Base-by-base conservation (phyloP, 345 rosid genomes). In the Hibiscus trionum region DNA sequence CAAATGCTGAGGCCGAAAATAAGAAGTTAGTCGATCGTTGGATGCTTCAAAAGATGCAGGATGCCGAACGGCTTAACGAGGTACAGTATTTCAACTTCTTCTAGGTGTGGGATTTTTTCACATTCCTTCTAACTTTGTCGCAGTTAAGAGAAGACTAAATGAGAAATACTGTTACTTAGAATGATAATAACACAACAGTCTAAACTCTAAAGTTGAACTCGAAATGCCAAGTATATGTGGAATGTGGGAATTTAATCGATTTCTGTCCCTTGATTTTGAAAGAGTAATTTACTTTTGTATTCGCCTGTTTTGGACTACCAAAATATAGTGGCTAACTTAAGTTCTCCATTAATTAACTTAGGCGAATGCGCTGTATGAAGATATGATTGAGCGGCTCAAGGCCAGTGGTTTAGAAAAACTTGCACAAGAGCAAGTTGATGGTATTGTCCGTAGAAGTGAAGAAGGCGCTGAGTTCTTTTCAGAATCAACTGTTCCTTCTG, bases 31-130 rank as follows among this genome's bases (percentile, higher is more conserved):
- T 95, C 65, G 98, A 95, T 79, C 91, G 96, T 37, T 95, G 96
- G 99, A 95, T 95, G 98, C 79, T 95, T 77, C 91, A 95, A 77
- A 95, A 95, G 84, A 95, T 95, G 98, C 83, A 92, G 81, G 97
- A 92, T 58, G 98, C 99, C 7, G 99, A 95, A 79, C 91, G 91
- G 66, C 92, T 92, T 75, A 95, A 92, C n/a, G 97, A 95, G 98
- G 99, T 95, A 82, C n/a, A 11, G 33, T 15, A 6, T 66, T 50
- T 15, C 73, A 9, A n/a, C 5, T 71, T 52, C 42, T 52, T 58
- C 16, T 44, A 66, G 31, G 29, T 65, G 26, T 14, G 6, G 2
- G 56, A 55, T 11, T 37, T 44, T 24, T 39, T 12, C 7, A 33
- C 24, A 24, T 26, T 37, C 15, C 31, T 35, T 56, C 39, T 12